Evolutionary conservation across 1,284 basidiomycete genomes (phyloP).

Genomic region (Polyporus tsugae): DNA sequence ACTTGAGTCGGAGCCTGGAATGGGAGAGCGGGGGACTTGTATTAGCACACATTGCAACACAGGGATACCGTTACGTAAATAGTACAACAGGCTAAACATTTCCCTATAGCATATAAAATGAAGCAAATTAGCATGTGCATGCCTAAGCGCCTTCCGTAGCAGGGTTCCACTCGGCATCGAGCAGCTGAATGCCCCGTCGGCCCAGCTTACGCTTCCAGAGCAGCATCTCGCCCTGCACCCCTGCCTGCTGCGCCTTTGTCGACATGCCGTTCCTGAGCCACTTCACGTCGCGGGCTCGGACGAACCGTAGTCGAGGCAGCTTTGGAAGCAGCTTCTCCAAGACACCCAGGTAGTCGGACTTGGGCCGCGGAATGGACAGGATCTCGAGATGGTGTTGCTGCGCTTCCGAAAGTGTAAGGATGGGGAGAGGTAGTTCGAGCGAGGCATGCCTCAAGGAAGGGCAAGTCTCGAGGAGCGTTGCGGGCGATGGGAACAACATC

Average conservation of each 20-base stretch:
- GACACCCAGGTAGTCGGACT: slow-evolving; percentile 58
- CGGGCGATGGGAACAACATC: slow-evolving; percentile 64
- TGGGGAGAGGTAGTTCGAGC: slow-evolving; percentile 69
- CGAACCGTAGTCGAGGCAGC: slow-evolving; percentile 60
- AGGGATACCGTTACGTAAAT: slow-evolving; percentile 4
- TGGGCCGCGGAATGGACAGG: slow-evolving; percentile 77
- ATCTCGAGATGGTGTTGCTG: slow-evolving; percentile 61
- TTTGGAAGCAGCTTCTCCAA: slow-evolving; percentile 63
- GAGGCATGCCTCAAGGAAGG: slow-evolving; percentile 72
- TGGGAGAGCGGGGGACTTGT: background rate
- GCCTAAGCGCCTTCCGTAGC: slow-evolving; percentile 27
- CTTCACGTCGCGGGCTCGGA: slow-evolving; percentile 72
- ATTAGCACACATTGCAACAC: slow-evolving; percentile 11
- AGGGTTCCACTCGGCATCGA: slow-evolving; percentile 74
- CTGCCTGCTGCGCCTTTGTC: slow-evolving; percentile 67
- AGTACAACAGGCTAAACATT: background rate
- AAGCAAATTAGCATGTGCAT: slow-evolving; percentile 1
- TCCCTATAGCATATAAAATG: slow-evolving; percentile 1
- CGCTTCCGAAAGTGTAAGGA: slow-evolving; percentile 47
- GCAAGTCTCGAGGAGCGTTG: slow-evolving; percentile 58
- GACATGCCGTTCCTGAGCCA: slow-evolving; percentile 77
- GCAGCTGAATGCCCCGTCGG: slow-evolving; percentile 61
- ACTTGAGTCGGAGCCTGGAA: background rate
- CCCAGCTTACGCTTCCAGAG: slow-evolving; percentile 70
- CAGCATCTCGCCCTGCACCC: slow-evolving; percentile 80